A percentile compares a stretch with the other conserved stretches of the same genome.
Evolutionary conservation across 2,329 filamentous ascomycete species (phyloP).

Genomic region (Fusarium avenaceum): DNA sequence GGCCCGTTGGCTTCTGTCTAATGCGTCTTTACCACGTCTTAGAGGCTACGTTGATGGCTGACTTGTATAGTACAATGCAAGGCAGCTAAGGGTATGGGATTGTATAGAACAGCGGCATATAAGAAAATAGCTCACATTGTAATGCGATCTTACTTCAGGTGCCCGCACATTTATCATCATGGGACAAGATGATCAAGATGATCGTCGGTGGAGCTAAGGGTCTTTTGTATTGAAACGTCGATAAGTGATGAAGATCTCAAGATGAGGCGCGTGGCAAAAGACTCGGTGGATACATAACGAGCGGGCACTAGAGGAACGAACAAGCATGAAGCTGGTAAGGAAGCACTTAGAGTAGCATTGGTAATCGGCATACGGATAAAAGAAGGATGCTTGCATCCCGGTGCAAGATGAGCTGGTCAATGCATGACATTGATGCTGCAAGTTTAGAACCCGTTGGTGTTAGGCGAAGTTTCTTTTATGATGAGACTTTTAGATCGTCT

Average conservation of each 20-base stretch:
- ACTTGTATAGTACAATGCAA: constrained; percentile 2
- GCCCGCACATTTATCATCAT: constrained; percentile 11
- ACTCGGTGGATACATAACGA: constrained; percentile 8
- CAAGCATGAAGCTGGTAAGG: constrained; percentile 37
- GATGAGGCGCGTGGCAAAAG: constrained; percentile 38
- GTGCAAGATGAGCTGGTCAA: constrained; percentile 36
- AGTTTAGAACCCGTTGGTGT: background rate
- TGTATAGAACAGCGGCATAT: background rate
- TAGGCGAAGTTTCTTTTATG: constrained; percentile 6
- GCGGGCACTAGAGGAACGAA: constrained; percentile 19
- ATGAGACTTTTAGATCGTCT: constrained; percentile 2
- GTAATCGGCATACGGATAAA: constrained; percentile 3
- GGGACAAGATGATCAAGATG: constrained; percentile 35
- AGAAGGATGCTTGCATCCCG: constrained; percentile 27
- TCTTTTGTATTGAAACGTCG: constrained; percentile 7
- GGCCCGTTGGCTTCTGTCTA: too few relatives aligned
- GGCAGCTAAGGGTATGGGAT: too few relatives aligned
- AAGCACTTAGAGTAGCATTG: background rate
- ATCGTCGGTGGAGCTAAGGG: constrained; percentile 41
- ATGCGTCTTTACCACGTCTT: too few relatives aligned
- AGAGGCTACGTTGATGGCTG: too few relatives aligned
- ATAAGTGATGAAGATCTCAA: constrained; percentile 8
- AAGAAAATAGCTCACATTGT: constrained; percentile 23
- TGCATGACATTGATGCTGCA: constrained; percentile 31
- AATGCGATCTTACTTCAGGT: constrained; percentile 9